These are phyloP conservation scores for Nothophytophthora sp. DNA, from an alignment of 352 stramenopile species.

Conservation along the genomic window DNA sequence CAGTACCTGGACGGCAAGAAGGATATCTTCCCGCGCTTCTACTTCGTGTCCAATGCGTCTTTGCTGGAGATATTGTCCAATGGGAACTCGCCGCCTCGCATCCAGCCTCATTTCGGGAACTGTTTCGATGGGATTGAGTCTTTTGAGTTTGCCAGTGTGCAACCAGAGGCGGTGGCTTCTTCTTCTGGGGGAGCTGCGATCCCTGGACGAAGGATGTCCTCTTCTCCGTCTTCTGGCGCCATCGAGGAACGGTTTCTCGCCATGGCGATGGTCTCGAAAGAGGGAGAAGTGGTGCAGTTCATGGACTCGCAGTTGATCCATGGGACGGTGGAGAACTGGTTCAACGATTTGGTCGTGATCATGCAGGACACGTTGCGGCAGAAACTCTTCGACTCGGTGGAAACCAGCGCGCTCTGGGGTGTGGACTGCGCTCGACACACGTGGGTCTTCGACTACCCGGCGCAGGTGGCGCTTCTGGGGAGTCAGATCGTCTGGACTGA, in stretches of 20 bases:
- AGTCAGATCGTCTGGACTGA: conserved; percentile 96
- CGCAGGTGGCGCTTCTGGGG: conserved; percentile 79
- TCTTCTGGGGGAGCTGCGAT: conserved; percentile 5
- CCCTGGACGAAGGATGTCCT: conserved; percentile 17
- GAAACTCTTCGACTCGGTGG: conserved; percentile 90
- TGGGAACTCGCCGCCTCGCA: conserved; percentile 84
- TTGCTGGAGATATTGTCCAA: conserved; percentile 96
- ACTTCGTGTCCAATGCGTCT: conserved; percentile 95
- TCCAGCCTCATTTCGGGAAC: conserved; percentile 90
- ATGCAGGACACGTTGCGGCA: conserved; percentile 91
- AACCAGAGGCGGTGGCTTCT: conserved; percentile 13
- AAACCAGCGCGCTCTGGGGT: conserved; percentile 93
- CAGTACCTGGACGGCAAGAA: conserved; percentile 97
- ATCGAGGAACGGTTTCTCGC: conserved; percentile 66
- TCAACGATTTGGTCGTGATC: conserved; percentile 94
- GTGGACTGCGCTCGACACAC: conserved; percentile 77
- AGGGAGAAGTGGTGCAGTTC: conserved; percentile 92
- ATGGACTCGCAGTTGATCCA: conserved; percentile 77
- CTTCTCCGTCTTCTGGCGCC: conserved; percentile 8
- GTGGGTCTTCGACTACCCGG: conserved; percentile 92
- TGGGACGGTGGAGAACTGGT: conserved; percentile 91
- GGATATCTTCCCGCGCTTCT: conserved; percentile 96
- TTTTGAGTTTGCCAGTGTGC: conserved; percentile 66
- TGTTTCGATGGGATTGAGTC: conserved; percentile 91
- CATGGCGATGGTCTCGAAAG: conserved; percentile 95